Evolutionary conservation across 2,329 filamentous ascomycete genomes (phyloP).

Genomic region (Plenodomus lindquistii): DNA sequence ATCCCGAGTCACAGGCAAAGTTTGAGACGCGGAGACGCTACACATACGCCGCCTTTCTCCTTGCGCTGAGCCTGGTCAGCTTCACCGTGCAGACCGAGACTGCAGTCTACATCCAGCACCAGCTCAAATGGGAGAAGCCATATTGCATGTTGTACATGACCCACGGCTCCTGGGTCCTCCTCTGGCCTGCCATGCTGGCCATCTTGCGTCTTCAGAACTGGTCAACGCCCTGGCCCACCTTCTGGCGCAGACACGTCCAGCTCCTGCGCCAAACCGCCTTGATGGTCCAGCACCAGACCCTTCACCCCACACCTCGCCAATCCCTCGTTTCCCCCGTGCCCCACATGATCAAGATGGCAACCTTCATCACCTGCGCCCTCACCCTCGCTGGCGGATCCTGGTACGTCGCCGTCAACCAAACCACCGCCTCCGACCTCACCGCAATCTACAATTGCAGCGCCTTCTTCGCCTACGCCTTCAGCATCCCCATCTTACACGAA

Average conservation of each 20-base stretch:
- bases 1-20: conserved; percentile 67
- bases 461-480: conserved; percentile 98
- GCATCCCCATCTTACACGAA: conserved; percentile 85
- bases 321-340: conserved; percentile 59
- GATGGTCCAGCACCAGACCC: conserved; percentile 82
- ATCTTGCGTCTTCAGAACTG: conserved; percentile 80
- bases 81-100: conserved; percentile 97
- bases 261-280: conserved; percentile 69
- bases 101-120: conserved; percentile 90
- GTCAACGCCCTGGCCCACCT: conserved; percentile 76
- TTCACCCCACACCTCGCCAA: conserved; percentile 62
- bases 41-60: conserved; percentile 81
- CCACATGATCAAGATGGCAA: conserved; percentile 80
- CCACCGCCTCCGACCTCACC: conserved; percentile 88
- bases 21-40: conserved; percentile 79
- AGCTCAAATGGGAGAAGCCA: conserved; percentile 94
- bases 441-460: conserved; percentile 99
- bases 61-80: conserved; percentile 78
- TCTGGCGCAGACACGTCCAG: conserved; percentile 76
- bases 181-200: conserved; percentile 84
- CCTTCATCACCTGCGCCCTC: conserved; percentile 79
- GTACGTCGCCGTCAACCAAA: conserved; percentile 94
- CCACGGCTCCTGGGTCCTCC: conserved; percentile 87
- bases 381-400: conserved; percentile 91
- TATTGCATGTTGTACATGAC: conserved; percentile 99